Evolutionary conservation across 148 eudicot species (phyloP).

Genomic region (Tetragonia tetragonoides): DNA sequence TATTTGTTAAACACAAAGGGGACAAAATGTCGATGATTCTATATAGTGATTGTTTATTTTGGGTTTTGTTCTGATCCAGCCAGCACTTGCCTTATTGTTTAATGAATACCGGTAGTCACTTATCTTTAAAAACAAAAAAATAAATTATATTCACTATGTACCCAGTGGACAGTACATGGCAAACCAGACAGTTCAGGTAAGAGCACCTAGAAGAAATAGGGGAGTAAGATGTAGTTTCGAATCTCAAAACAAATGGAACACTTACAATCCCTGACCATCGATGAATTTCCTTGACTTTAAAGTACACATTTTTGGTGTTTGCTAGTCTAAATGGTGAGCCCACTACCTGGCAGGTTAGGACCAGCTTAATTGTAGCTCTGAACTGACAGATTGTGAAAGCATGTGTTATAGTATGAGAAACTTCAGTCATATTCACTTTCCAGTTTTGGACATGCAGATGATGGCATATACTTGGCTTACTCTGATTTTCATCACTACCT

Average conservation of each 20-base stretch:
- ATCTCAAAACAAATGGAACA: neutral
- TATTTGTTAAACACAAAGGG: too few species aligned
- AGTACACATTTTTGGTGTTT: neutral
- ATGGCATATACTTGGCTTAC: slow-evolving; percentile 83
- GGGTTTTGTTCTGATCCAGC: too few species aligned
- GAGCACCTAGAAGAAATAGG: neutral
- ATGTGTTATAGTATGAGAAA: neutral
- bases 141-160: too few species aligned
- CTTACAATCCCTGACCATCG: neutral
- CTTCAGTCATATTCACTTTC: slow-evolving; percentile 14
- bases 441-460: slow-evolving; percentile 50
- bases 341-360: neutral
- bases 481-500: slow-evolving; percentile 85
- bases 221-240: neutral
- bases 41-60: too few species aligned
- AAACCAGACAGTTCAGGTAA: neutral
- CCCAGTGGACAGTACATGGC: too few species aligned
- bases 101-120: too few species aligned
- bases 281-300: neutral
- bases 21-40: too few species aligned
- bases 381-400: neutral
- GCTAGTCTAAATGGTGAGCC: neutral
- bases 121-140: too few species aligned
- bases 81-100: too few species aligned
- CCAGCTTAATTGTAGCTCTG: neutral